Base-by-base conservation (phyloP, 2,329 filamentous ascomycete species). In the Aspergillus terreus region DNA sequence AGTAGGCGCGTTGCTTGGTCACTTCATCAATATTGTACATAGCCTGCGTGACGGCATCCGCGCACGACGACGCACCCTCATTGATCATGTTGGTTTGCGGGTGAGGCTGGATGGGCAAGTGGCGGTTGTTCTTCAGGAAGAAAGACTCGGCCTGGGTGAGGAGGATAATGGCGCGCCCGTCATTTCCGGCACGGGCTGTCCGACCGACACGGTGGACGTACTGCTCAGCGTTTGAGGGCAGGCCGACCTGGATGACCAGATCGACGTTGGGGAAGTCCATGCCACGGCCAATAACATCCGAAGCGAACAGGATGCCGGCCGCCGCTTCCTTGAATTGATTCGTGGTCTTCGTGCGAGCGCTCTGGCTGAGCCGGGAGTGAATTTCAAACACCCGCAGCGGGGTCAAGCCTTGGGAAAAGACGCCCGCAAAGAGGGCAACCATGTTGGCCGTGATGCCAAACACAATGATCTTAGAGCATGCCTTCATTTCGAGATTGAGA, bases 381-480 rank as follows among this genome's bases (percentile, higher is more conserved):
- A 97, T 92, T 58, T 84, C 77, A 62, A 76, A 77, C 43, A 80
- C 67, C 50, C 55, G 59, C 53, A 61, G 68, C 54, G 64, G 63
- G 32, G 70, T 64, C 55, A 69, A 50, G 36, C 64, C 58, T 38
- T 62, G 53, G 14, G 59, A 73, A 32, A 90, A 81, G 25, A 86
- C 72, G 4, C 77, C 74, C 11, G 79, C 73, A 25, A 83, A 82
- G 43, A 90, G 78, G 52, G 85, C 62, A 9, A 67, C 63, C 60
- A 87, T 80, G 41, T 84, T 81, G 3, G 87, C 92, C 17, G 86
- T 90, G 59, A 87, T 86, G 65, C 92, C 86, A 74, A 95, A 96
- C 40, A 95, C 76, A 52, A 96, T 92, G 32, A 90, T 89, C 77
- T 96, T 96, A 77, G 95, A 95, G 48, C 51, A 58, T 12, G 38